phyloP scores from a whole-genome alignment of 177 flowering plant genomes.

The Vitis hybrid region DNA sequence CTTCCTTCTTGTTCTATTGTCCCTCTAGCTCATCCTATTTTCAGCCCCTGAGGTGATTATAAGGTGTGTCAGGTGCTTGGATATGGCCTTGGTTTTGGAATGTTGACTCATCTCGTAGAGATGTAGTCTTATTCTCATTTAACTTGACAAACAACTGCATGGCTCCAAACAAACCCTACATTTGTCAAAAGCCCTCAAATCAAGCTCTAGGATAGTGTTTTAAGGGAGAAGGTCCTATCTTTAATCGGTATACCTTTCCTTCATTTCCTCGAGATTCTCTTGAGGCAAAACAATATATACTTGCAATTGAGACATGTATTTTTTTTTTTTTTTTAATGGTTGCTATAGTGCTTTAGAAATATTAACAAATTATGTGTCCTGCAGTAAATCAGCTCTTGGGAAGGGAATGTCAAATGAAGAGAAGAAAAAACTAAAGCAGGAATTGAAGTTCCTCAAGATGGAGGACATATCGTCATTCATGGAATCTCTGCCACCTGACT shows the following conservation, averaged over 20 bases:
- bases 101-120: too few relatives aligned
- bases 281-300: background rate
- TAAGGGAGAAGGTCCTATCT: too few relatives aligned
- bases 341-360: background rate
- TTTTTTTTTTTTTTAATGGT: background rate
- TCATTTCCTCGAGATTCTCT: too few relatives aligned
- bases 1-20: background rate
- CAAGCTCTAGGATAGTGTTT: too few relatives aligned
- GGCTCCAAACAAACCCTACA: too few relatives aligned
- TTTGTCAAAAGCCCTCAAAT: too few relatives aligned
- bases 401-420: constrained; percentile 75
- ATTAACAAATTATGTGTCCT: constrained; percentile 6
- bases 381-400: constrained; percentile 71
- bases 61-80: too few relatives aligned
- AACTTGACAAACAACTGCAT: too few relatives aligned
- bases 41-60: too few relatives aligned
- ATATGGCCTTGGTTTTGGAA: too few relatives aligned
- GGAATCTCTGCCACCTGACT: constrained; percentile 88
- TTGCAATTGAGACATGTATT: background rate
- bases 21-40: background rate
- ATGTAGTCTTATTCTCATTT: too few relatives aligned
- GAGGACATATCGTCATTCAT: constrained; percentile 84
- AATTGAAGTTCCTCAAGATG: constrained; percentile 59
- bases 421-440: constrained; percentile 56
- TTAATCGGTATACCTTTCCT: too few relatives aligned